Base-by-base conservation (phyloP, 208 protist species). In the Trypanosoma vivax region DNA sequence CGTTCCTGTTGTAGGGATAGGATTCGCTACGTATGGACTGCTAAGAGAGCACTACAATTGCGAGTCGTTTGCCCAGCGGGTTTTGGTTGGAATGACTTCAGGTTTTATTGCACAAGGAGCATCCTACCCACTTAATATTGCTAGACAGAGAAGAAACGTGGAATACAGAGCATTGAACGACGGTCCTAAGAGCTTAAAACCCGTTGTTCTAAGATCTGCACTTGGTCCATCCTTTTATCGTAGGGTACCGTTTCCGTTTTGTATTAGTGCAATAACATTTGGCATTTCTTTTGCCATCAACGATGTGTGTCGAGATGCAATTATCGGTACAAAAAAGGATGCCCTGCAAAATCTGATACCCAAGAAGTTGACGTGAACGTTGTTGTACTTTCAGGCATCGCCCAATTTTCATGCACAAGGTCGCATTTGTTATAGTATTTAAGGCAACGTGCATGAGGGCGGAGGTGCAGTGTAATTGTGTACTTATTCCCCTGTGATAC, bases 1-100 rank as follows among this genome's bases (percentile, higher is more conserved):
- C 3, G 65, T 84, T 5, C 68, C 82, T 13, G 76, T 96, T 24
- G 88, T 83, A 18, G 94, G 90, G 31, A 76, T 93, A 40, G 84
- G 79, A 3, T 97, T 97, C 53, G 78, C 90, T 18, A 81, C 72
- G 7, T 96, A 93, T 65, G 90, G 96, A 37, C 76, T 77, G 35
- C 61, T 95, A 21, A 95, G 92, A 64, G 65, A 84, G 28, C 50
- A 39, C 2, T 79, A 77, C 31, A 41, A 77, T 4, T 85, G 79
- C 50, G 61, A 85, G 35, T 86, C 64, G 4, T 88, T 89, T 48
- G 57, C 40, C 29, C 70, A 79, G 46, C 79, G 87, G 29, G 53
- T 91, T 27, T 43, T 72, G 5, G 81, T 71, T 4, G 92, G 92
- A 25, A 77, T 76, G 38, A 23, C 76, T 11, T 79, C 88, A 2